Evolutionary conservation across 73 alveolate species (phyloP), one percentile per base, ranked within the genome.

Genomic region (Paramecium bursaria): DNA sequence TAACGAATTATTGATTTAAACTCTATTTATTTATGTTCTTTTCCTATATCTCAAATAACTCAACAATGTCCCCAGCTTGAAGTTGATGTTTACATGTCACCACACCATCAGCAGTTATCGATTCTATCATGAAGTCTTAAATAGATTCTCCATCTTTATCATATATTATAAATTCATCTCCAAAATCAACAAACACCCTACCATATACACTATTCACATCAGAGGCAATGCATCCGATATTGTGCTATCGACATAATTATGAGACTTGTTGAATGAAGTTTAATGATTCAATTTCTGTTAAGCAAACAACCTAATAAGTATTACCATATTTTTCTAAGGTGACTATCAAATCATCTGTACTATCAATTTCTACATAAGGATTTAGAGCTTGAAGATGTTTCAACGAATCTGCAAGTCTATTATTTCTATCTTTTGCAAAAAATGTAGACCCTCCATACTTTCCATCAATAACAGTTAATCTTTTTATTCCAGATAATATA

Each of bases 101-200:
- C 11, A 67, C 35, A 3, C 60, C 88, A 30, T 86, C 77, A 46
- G 67, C 73, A 35, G 82, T 33, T 22, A 90, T 92, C 26, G 42
- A 14, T 33, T 90, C 87, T 25, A 90, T 87, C 88, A 85, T 47
- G 33, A 79, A 85, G 14, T 94, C 98, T 79, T 93, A 80, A 23
- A 82, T 90, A 49, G 90, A 87, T 86, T 96, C 99, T 50, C 99
- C 98, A 86, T 93, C 94, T 46, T 76, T 87, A 86, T 96, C 99
- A 15, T 88, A 49, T 23, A 94, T 95, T 39, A 51, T 91, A 75
- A 94, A 96, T 47, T 88, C 26, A 2, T 93, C 91, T 30, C 99
- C 98, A 60, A 96, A 94, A 75, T 96, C 98, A 82, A 85, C 91
- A 47, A 96, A 86, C 23, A 94, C 86, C 46, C 98, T 89, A 35